phyloP scores from a whole-genome alignment of 371 early-diverging fungal species.

The Saksenaea vasiformis region DNA sequence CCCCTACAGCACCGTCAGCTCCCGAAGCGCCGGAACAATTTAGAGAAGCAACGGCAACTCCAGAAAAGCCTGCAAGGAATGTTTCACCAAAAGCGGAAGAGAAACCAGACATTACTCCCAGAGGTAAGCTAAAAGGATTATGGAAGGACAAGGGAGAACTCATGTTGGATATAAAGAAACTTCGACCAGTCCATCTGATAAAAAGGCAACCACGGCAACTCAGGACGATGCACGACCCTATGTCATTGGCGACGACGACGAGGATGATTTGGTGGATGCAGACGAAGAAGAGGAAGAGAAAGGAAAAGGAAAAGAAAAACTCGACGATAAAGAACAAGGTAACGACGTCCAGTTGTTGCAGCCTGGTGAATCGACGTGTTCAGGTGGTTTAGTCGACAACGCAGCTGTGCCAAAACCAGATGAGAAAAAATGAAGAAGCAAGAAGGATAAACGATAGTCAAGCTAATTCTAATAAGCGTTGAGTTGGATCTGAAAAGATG shows the following conservation, averaged over 20 bases:
- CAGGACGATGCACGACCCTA: constrained; percentile 19
- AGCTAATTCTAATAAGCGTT: background rate
- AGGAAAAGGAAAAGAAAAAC: background rate
- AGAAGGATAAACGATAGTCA: background rate
- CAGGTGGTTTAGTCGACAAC: background rate
- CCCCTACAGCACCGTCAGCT: background rate
- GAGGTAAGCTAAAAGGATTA: constrained; percentile 6
- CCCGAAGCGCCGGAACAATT: background rate
- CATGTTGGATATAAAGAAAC: constrained; percentile 11
- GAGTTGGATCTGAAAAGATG: too few relatives aligned
- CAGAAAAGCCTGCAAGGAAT: background rate
- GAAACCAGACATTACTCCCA: background rate
- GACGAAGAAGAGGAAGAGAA: constrained; percentile 25
- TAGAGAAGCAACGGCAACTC: background rate
- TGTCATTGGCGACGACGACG: constrained; percentile 34
- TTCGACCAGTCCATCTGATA: constrained; percentile 9
- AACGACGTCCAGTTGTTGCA: background rate
- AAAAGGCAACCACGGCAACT: constrained; percentile 14
- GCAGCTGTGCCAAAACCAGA: too few relatives aligned
- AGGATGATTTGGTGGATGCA: constrained; percentile 30
- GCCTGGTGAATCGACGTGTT: too few relatives aligned
- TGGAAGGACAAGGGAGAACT: background rate
- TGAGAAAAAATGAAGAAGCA: too few relatives aligned
- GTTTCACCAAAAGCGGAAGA: background rate
- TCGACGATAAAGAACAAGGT: background rate